Conservation (phyloP, 495 filamentous ascomycete species). For the Neurospora sp. region DNA sequence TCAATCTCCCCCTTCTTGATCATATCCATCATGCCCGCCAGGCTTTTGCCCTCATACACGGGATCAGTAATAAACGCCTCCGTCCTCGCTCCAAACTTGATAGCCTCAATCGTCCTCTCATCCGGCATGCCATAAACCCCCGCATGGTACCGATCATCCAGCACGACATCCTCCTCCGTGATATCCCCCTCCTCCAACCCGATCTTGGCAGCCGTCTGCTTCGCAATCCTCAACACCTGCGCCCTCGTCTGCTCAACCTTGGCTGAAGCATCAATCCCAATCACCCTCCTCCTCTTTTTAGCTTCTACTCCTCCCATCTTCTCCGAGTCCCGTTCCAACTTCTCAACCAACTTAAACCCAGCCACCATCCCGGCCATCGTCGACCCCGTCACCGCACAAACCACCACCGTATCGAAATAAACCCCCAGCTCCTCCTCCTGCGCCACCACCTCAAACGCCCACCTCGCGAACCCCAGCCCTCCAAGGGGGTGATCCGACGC, state of each 20-base stretch:
- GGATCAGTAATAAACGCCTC: slow-evolving; percentile 61
- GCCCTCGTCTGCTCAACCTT: slow-evolving; percentile 43
- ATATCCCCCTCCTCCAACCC: slow-evolving; percentile 46
- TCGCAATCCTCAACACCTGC: slow-evolving; percentile 52
- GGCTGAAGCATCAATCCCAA: slow-evolving; percentile 56
- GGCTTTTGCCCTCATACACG: slow-evolving; percentile 58
- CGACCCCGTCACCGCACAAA: slow-evolving; percentile 53
- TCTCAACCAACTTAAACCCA: slow-evolving; percentile 50
- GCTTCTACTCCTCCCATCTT: slow-evolving; percentile 17
- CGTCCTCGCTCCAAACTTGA: slow-evolving; percentile 48
- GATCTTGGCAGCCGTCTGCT: slow-evolving; percentile 46
- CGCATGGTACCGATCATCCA: slow-evolving; percentile 53
- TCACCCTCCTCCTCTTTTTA: slow-evolving; percentile 28
- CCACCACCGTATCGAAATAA: slow-evolving; percentile 51
- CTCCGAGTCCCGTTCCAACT: background rate
- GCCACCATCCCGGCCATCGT: slow-evolving; percentile 56
- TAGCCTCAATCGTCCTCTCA: slow-evolving; percentile 47
- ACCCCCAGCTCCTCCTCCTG: slow-evolving; percentile 47
- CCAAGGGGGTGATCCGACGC: slow-evolving; percentile 57
- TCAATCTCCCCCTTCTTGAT: slow-evolving; percentile 45
- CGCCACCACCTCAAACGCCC: slow-evolving; percentile 50
- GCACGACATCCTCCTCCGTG: slow-evolving; percentile 42
- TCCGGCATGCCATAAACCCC: slow-evolving; percentile 52
- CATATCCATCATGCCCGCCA: slow-evolving; percentile 56
- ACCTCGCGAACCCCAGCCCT: slow-evolving; percentile 53